These are phyloP conservation scores for Coemansia sp. DNA, from an alignment of 192 early-diverging fungal species.

Conservation along the genomic window DNA sequence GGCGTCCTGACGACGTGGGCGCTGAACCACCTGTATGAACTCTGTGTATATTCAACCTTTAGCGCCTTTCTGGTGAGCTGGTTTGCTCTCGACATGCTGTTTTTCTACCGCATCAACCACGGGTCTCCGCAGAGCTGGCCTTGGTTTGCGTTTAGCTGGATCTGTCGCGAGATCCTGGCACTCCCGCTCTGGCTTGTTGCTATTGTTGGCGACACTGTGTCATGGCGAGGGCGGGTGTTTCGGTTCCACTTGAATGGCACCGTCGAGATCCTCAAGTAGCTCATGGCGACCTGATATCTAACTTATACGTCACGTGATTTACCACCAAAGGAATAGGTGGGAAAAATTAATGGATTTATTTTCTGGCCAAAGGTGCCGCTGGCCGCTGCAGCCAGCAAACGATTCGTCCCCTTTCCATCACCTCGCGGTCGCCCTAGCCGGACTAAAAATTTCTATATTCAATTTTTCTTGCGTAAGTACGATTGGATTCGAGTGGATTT, in stretches of 20 bases:
- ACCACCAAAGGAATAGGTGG: too few species aligned
- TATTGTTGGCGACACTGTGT: slow-evolving; percentile 74
- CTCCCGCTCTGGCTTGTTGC: slow-evolving; percentile 83
- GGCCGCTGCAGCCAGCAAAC: not conserved
- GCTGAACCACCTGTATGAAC: slow-evolving; percentile 56
- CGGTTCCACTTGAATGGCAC: slow-evolving; percentile 62
- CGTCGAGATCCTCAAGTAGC: slow-evolving; percentile 38
- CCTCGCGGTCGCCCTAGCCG: slow-evolving; percentile 3
- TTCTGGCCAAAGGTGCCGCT: too few species aligned
- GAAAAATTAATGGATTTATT: too few species aligned
- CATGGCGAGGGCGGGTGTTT: slow-evolving; percentile 83
- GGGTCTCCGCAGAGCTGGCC: slow-evolving; percentile 38
- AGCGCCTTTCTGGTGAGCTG: slow-evolving; percentile 53
- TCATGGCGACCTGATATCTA: not conserved
- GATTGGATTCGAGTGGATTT: too few species aligned
- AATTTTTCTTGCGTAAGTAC: slow-evolving; percentile 16
- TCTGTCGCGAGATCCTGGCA: slow-evolving; percentile 74
- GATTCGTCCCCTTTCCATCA: not conserved
- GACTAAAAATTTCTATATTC: slow-evolving; percentile 2
- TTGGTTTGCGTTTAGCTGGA: slow-evolving; percentile 72
- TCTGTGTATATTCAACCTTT: slow-evolving; percentile 45
- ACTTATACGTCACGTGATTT: not conserved
- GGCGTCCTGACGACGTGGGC: slow-evolving; percentile 72
- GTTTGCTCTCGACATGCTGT: slow-evolving; percentile 62
- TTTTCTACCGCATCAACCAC: slow-evolving; percentile 50